phyloP scores from a whole-genome alignment of 176 grass and related monocot genomes.

The Metroxylon sagu region DNA sequence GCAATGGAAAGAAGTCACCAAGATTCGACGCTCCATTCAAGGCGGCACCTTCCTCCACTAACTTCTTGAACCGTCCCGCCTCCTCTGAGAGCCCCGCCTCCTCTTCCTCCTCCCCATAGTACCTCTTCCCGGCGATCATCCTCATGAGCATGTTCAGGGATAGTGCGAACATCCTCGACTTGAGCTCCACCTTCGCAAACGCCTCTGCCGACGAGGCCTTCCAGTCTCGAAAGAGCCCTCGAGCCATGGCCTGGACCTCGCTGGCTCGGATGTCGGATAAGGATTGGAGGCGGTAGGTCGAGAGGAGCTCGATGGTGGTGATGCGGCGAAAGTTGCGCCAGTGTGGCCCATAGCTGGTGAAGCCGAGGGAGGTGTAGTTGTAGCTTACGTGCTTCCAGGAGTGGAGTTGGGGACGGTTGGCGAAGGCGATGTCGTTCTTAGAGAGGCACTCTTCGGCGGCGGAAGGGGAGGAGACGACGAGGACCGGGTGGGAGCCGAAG shows the following conservation, averaged over 20 bases:
- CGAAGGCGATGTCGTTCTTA: conserved; percentile 36
- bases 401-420: conserved; percentile 35
- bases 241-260: conserved; percentile 34
- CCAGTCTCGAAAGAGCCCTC: conserved; percentile 1
- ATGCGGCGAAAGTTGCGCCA: conserved; percentile 56
- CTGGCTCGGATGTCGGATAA: conserved; percentile 25
- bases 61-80: conserved; percentile 21
- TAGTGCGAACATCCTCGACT: conserved; percentile 13
- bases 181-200: conserved; percentile 18
- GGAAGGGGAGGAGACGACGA: conserved; percentile 41
- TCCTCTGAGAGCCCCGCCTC: not conserved
- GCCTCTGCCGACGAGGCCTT: not conserved
- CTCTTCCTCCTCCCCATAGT: conserved; percentile 2
- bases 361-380: conserved; percentile 22
- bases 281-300: conserved; percentile 30
- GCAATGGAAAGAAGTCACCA: conserved; percentile 42
- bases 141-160: conserved; percentile 21
- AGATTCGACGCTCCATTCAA: conserved; percentile 27
- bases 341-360: conserved; percentile 28
- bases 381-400: conserved; percentile 29
- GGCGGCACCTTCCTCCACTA: conserved; percentile 30
- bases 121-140: conserved; percentile 26
- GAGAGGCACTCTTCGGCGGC: conserved; percentile 64
- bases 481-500: conserved; percentile 36
- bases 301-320: conserved; percentile 36